Evolutionary conservation across 805 yeast species (phyloP).

Genomic region (Candida stauntonica): DNA sequence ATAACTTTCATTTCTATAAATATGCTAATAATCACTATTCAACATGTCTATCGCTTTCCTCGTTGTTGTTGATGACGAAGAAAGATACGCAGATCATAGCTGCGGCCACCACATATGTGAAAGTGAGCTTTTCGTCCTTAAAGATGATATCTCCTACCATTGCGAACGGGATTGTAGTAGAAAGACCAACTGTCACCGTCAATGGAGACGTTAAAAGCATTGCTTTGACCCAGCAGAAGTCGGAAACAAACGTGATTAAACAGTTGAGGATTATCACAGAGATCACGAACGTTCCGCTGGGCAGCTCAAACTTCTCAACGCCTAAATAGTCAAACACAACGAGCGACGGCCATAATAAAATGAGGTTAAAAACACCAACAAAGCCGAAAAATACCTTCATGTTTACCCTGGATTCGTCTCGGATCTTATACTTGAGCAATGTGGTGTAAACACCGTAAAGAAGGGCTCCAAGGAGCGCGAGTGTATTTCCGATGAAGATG

Average conservation of each 20-base stretch:
- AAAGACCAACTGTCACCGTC: constrained; percentile 91
- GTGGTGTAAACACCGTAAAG: constrained; percentile 91
- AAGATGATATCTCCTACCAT: constrained; percentile 84
- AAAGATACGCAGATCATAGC: constrained; percentile 75
- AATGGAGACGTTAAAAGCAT: constrained; percentile 90
- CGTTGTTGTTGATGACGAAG: constrained; percentile 75
- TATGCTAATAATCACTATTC: constrained; percentile 16
- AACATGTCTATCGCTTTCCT: constrained; percentile 49
- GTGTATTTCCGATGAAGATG: constrained; percentile 61
- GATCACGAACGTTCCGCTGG: constrained; percentile 49
- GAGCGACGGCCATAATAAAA: constrained; percentile 80
- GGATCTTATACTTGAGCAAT: constrained; percentile 66
- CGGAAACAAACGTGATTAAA: constrained; percentile 76
- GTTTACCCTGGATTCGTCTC: constrained; percentile 70
- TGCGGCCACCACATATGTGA: constrained; percentile 76
- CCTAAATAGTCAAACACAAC: constrained; percentile 58
- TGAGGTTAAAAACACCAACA: constrained; percentile 79
- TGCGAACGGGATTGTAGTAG: constrained; percentile 91
- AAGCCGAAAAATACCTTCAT: constrained; percentile 91
- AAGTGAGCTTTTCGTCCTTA: constrained; percentile 57
- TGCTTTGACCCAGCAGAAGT: constrained; percentile 94
- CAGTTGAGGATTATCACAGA: constrained; percentile 60
- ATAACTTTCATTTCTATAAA: too few species aligned
- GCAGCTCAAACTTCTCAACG: constrained; percentile 69
- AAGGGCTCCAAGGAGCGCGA: constrained; percentile 84